Conservation (phyloP, 306 rosid species). For the Begonia fuchsioides region DNA sequence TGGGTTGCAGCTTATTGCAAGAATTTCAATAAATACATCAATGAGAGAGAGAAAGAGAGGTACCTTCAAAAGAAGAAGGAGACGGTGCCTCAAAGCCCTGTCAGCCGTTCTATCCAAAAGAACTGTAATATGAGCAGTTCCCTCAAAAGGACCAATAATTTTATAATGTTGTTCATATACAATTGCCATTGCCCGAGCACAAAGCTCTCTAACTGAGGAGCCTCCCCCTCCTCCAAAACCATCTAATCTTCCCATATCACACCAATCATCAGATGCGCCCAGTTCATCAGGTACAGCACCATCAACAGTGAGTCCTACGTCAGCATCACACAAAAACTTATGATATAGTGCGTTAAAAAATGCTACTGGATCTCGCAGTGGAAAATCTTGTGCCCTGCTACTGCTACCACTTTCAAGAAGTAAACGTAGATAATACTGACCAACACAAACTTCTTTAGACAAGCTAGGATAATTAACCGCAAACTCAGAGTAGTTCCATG, state of each 20-base stretch:
- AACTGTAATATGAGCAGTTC: conserved; percentile 88
- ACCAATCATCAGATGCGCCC: conserved; percentile 99
- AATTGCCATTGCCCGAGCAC: conserved; percentile 97
- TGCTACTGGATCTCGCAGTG: conserved; percentile 90
- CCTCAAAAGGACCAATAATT: conserved; percentile 83
- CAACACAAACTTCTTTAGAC: conserved; percentile 98
- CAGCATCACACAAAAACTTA: conserved; percentile 94
- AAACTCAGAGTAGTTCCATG: conserved; percentile 97
- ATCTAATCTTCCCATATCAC: conserved; percentile 95
- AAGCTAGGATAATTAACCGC: conserved; percentile 82
- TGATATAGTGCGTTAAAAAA: conserved; percentile 94
- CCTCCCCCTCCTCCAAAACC: conserved; percentile 99
- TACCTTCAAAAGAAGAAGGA: conserved; percentile 93
- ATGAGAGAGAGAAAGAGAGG: conserved; percentile 4
- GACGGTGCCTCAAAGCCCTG: conserved; percentile 97
- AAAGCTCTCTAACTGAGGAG: conserved; percentile 91
- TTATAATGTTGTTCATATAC: conserved; percentile 89
- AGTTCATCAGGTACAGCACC: conserved; percentile 97
- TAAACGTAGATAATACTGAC: conserved; percentile 90
- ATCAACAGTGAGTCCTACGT: conserved; percentile 89
- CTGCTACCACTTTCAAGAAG: conserved; percentile 93
- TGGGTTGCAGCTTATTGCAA: too few relatives aligned
- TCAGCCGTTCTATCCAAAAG: conserved; percentile 97
- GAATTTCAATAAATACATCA: too few relatives aligned
- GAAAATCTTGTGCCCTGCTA: conserved; percentile 93